Percentiles rank a stretch among this genome's conserved stretches.
Evolutionary conservation across 495 filamentous ascomycete species (phyloP).

Genomic region (Gamarada debralockiae): DNA sequence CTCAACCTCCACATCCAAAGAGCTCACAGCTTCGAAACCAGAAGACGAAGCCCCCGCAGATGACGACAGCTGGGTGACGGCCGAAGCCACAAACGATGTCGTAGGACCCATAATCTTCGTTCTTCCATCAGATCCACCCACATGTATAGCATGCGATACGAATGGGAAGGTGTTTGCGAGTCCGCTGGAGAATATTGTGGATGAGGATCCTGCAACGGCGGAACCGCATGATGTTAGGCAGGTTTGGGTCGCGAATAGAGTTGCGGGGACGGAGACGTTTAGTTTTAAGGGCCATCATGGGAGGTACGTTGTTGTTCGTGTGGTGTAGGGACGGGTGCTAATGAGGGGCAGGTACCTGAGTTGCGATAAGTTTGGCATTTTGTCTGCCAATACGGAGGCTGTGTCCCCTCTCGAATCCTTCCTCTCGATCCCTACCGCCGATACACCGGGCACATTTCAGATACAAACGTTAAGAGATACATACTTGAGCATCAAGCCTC

Average conservation of each 20-base stretch:
- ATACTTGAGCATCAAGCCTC: constrained; percentile 52
- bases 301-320: constrained; percentile 44
- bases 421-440: constrained; percentile 57
- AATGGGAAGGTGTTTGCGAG: constrained; percentile 80
- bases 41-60: constrained; percentile 33
- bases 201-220: constrained; percentile 70
- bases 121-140: constrained; percentile 62
- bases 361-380: constrained; percentile 77
- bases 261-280: constrained; percentile 75
- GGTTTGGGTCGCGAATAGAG: constrained; percentile 86
- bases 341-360: constrained; percentile 62
- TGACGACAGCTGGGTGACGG: constrained; percentile 87
- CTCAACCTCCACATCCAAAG: constrained; percentile 41
- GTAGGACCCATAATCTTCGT: constrained; percentile 81
- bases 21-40: constrained; percentile 30
- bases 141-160: constrained; percentile 76
- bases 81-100: constrained; percentile 70
- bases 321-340: neutral
- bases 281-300: constrained; percentile 89
- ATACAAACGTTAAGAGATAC: constrained; percentile 62
- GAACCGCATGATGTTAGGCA: constrained; percentile 94
- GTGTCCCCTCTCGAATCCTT: constrained; percentile 81
- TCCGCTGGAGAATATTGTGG: constrained; percentile 76
- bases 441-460: constrained; percentile 61
- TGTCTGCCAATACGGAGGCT: constrained; percentile 73